Evolutionary conservation across 2,329 filamentous ascomycete genomes (phyloP).

Genomic region (Colletotrichum salicis): DNA sequence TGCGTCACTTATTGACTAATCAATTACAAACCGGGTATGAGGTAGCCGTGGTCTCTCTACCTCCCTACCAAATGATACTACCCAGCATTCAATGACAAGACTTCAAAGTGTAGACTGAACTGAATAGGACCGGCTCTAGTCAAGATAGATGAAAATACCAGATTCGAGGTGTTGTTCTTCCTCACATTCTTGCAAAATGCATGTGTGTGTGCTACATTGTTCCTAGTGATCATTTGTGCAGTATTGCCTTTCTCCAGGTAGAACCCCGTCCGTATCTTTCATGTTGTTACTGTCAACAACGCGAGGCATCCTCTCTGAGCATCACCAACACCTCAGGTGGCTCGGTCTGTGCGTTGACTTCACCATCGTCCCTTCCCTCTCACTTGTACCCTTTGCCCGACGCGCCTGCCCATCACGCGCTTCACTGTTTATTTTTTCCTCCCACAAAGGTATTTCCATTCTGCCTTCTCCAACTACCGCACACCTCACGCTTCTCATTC

Average conservation of each 20-base stretch:
- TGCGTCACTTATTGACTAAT: too few relatives aligned
- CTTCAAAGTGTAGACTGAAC: too few relatives aligned
- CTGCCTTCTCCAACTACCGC: background rate
- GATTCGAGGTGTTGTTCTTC: too few relatives aligned
- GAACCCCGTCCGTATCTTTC: background rate
- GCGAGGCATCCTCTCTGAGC: background rate
- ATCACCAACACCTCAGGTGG: background rate
- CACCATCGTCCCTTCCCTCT: conserved; percentile 13
- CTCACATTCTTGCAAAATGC: too few relatives aligned
- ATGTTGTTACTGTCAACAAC: background rate
- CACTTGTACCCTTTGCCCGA: too few relatives aligned
- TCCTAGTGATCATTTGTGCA: background rate
- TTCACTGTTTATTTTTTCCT: background rate
- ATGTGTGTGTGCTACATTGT: background rate
- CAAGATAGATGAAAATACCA: too few relatives aligned
- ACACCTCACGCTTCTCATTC: background rate
- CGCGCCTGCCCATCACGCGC: background rate
- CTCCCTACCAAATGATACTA: too few relatives aligned
- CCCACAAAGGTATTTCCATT: background rate
- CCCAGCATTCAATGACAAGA: too few relatives aligned
- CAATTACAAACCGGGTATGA: too few relatives aligned
- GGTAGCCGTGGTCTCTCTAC: too few relatives aligned
- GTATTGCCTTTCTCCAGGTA: background rate
- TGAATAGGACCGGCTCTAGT: too few relatives aligned
- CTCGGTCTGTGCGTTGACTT: conserved; percentile 1